These are phyloP conservation scores for Pulveroboletus sp. DNA, from an alignment of 1,284 basidiomycete species.

Conservation along the genomic window DNA sequence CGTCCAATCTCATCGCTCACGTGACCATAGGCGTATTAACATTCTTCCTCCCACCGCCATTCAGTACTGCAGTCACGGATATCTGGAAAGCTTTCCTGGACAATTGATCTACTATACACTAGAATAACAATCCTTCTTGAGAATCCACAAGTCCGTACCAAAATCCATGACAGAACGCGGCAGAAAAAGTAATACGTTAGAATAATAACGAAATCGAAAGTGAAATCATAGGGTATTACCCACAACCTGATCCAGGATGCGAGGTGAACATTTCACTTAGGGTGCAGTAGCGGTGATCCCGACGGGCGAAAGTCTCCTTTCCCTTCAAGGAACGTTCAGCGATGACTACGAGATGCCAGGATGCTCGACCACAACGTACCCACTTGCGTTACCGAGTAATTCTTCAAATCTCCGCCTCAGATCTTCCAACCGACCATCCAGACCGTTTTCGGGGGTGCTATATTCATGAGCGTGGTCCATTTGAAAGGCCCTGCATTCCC, in stretches of 20 bases:
- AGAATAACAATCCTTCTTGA: neutral
- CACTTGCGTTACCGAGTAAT: conserved; percentile 40
- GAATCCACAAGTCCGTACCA: neutral
- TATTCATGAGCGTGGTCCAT: conserved; percentile 55
- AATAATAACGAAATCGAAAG: neutral
- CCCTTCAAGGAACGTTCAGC: conserved; percentile 15
- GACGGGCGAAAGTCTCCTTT: conserved; percentile 23
- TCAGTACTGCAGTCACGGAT: too few relatives aligned
- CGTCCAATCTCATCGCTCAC: conserved; percentile 27
- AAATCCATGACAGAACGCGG: neutral
- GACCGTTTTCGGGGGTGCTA: conserved; percentile 4
- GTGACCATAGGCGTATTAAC: conserved; percentile 13
- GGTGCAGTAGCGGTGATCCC: conserved; percentile 6
- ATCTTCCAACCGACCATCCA: conserved; percentile 17
- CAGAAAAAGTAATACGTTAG: neutral
- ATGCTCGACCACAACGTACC: conserved; percentile 16
- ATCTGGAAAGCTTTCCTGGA: neutral
- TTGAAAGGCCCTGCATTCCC: conserved; percentile 55
- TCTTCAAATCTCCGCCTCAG: conserved; percentile 41
- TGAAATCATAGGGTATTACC: neutral
- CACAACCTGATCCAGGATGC: neutral
- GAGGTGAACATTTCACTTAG: neutral
- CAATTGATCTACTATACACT: neutral
- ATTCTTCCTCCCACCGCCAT: too few relatives aligned
- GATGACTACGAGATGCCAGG: neutral